Evolutionary conservation across 495 filamentous ascomycete species (phyloP).

Genomic region (Aspergillus bridgeri): DNA sequence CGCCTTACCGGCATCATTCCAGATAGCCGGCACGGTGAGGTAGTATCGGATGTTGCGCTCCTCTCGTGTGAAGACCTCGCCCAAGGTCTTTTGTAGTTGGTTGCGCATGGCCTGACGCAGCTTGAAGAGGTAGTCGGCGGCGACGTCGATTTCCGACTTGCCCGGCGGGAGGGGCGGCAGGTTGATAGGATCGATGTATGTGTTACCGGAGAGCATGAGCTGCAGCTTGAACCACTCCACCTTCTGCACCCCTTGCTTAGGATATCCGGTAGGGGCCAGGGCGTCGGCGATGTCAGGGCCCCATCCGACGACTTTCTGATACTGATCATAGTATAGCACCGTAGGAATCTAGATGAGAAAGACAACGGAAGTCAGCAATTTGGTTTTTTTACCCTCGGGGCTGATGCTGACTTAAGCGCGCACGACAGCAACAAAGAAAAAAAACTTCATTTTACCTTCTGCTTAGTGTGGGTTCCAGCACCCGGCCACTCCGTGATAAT

Average conservation of each 20-base stretch:
- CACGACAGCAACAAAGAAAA: too few relatives aligned
- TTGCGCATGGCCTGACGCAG: conserved; percentile 73
- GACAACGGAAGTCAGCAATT: too few relatives aligned
- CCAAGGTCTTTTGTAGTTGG: conserved; percentile 70
- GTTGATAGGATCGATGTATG: conserved; percentile 80
- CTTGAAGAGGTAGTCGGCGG: conserved; percentile 77
- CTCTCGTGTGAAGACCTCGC: conserved; percentile 73
- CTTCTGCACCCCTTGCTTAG: conserved; percentile 76
- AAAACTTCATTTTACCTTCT: too few relatives aligned
- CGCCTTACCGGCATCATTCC: conserved; percentile 79
- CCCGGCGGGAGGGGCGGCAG: conserved; percentile 72
- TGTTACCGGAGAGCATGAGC: conserved; percentile 77
- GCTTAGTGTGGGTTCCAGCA: conserved; percentile 71
- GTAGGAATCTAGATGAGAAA: conserved; percentile 61
- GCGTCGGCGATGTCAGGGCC: conserved; percentile 78
- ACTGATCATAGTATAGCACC: conserved; percentile 78
- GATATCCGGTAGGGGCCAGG: conserved; percentile 73
- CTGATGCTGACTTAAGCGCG: background rate
- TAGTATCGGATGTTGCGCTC: conserved; percentile 77
- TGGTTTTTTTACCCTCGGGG: background rate
- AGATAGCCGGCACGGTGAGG: conserved; percentile 73
- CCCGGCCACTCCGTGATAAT: conserved; percentile 81
- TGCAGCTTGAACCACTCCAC: conserved; percentile 85
- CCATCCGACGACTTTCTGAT: conserved; percentile 80
- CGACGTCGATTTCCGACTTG: conserved; percentile 78